These are phyloP conservation scores for Hura crepitans DNA, from an alignment of 441 rosid genomes.

Conservation along the genomic window DNA sequence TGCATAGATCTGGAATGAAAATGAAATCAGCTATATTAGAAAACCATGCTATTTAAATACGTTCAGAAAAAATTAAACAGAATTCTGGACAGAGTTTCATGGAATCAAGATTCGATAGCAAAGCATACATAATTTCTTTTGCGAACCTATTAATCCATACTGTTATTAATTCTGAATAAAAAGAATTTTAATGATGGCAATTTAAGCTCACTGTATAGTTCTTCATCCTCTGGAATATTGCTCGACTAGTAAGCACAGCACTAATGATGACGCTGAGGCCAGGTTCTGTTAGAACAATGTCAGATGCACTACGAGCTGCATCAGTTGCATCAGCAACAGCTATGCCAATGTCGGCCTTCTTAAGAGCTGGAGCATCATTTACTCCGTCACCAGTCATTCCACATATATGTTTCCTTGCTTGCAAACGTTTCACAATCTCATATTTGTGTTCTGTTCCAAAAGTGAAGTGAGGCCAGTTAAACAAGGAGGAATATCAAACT, in stretches of 20 bases:
- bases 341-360: constrained; percentile 78
- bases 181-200: neutral
- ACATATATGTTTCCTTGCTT: constrained; percentile 68
- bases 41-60: neutral
- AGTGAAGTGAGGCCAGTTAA: neutral
- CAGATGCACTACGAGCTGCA: constrained; percentile 78
- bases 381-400: constrained; percentile 95
- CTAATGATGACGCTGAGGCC: constrained; percentile 77
- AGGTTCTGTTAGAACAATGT: constrained; percentile 80
- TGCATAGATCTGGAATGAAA: constrained; percentile 52
- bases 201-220: constrained; percentile 63
- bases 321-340: constrained; percentile 90
- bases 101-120: neutral
- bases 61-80: neutral
- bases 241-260: constrained; percentile 79
- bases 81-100: neutral
- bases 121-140: no score
- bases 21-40: neutral
- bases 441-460: constrained; percentile 61
- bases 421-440: constrained; percentile 71
- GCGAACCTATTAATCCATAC: neutral
- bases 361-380: constrained; percentile 79
- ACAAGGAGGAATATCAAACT: neutral
- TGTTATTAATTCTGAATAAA: neutral
- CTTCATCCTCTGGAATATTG: constrained; percentile 89